Conservation (phyloP, 768 basidiomycete genomes). For the Gymnopilus dilepis region DNA sequence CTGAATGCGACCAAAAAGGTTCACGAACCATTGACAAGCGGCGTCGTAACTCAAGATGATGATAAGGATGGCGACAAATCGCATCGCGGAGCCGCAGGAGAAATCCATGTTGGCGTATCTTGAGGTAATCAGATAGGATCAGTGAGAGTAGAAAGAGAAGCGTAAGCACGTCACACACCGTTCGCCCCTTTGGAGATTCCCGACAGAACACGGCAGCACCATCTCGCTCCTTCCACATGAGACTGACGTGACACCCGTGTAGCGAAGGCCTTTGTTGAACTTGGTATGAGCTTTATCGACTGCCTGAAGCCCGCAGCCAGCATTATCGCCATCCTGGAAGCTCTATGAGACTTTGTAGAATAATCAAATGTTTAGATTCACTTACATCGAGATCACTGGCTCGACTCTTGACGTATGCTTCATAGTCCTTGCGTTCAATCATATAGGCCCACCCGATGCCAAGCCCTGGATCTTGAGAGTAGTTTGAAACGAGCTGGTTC, state of each 20-base stretch:
- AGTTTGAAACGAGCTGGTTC: constrained; percentile 1
- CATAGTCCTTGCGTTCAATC: not conserved
- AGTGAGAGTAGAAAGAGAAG: not conserved
- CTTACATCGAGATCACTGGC: not conserved
- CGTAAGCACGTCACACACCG: not conserved
- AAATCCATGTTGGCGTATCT: constrained; percentile 14
- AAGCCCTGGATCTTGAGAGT: not conserved
- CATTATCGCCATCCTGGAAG: not conserved
- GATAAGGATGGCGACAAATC: not conserved
- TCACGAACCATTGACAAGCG: not conserved
- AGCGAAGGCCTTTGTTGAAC: constrained; percentile 2
- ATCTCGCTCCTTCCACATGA: constrained; percentile 3
- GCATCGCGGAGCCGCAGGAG: not conserved
- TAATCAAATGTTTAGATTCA: too few relatives aligned
- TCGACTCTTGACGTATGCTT: not conserved
- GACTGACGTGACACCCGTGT: not conserved
- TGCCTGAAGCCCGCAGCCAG: not conserved
- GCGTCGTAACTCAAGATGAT: constrained; percentile 26
- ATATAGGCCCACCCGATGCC: not conserved
- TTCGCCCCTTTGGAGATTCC: constrained; percentile 3
- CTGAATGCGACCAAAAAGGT: not conserved
- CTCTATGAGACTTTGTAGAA: too few relatives aligned
- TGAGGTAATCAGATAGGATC: not conserved
- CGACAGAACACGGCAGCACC: not conserved
- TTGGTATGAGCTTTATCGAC: not conserved